These are phyloP conservation scores for Paspalum notatum DNA, from an alignment of 176 grass and related monocot genomes.

Conservation along the genomic window DNA sequence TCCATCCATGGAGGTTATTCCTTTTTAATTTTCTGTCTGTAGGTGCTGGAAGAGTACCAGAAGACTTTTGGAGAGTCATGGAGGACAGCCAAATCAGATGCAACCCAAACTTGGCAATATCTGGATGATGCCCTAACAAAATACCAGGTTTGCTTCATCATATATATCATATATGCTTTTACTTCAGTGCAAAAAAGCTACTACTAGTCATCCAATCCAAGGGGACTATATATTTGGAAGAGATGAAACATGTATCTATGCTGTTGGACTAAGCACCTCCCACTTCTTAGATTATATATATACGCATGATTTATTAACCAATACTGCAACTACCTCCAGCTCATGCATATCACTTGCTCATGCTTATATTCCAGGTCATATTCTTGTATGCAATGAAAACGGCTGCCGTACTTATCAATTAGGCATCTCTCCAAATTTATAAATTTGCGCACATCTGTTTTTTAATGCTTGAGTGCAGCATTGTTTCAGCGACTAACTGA, in stretches of 20 bases:
- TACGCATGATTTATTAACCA: background rate
- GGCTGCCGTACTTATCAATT: background rate
- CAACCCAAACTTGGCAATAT: constrained; percentile 70
- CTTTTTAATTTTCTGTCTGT: background rate
- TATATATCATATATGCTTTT: background rate
- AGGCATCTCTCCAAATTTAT: background rate
- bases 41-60: constrained; percentile 93
- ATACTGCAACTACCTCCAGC: background rate
- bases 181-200: background rate
- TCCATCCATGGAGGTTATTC: no score
- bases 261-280: background rate
- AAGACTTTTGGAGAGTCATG: constrained; percentile 83
- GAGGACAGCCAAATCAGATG: constrained; percentile 57
- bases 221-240: background rate
- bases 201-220: background rate
- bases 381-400: constrained; percentile 1
- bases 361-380: background rate
- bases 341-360: background rate
- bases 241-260: background rate
- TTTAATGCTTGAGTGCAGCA: background rate
- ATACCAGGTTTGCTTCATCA: constrained; percentile 64
- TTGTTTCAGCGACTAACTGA: background rate
- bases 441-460: background rate
- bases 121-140: constrained; percentile 69
- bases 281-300: background rate